Evolutionary conservation across 2,329 filamentous ascomycete genomes (phyloP).

Genomic region (Alternaria sp.): DNA sequence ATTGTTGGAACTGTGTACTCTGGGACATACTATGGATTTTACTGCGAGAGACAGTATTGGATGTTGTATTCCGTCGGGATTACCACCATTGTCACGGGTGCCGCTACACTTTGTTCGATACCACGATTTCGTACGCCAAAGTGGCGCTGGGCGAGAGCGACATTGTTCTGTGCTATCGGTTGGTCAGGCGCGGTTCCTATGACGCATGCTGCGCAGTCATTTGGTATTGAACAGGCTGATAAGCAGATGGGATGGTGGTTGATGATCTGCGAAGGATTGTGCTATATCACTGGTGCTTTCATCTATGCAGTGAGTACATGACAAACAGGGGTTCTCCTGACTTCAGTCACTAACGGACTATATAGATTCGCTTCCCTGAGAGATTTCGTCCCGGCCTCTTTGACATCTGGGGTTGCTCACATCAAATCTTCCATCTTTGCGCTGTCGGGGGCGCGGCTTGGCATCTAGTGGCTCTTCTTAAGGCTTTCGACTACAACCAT

Average conservation of each 20-base stretch:
- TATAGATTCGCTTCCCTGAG: conserved; percentile 7
- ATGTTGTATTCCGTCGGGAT: conserved; percentile 11
- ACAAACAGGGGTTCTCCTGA: fast-evolving
- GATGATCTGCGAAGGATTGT: conserved; percentile 11
- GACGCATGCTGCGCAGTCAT: conserved; percentile 16
- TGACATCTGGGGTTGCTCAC: conserved; percentile 13
- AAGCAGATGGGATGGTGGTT: conserved; percentile 18
- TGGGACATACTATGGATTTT: conserved; percentile 15
- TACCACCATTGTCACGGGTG: conserved; percentile 2
- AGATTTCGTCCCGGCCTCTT: conserved; percentile 8
- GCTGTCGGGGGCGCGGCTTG: conserved; percentile 7
- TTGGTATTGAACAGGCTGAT: conserved; percentile 14
- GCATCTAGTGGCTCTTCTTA: conserved; percentile 5
- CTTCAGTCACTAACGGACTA: not conserved
- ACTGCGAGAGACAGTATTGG: conserved; percentile 12
- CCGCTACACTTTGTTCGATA: conserved; percentile 11
- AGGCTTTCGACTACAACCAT: conserved; percentile 14
- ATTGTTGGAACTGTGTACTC: conserved; percentile 16
- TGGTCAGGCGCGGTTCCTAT: conserved; percentile 16
- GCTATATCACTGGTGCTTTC: conserved; percentile 10
- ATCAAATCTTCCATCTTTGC: conserved; percentile 15
- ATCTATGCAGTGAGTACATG: conserved; percentile 13
- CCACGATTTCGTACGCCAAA: conserved; percentile 11
- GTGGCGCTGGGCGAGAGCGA: conserved; percentile 13
- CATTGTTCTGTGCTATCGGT: conserved; percentile 14